Evolutionary conservation across 345 rosid genomes (phyloP), one percentile per base, ranked within the genome.

Genomic region (Brassica juncea): DNA sequence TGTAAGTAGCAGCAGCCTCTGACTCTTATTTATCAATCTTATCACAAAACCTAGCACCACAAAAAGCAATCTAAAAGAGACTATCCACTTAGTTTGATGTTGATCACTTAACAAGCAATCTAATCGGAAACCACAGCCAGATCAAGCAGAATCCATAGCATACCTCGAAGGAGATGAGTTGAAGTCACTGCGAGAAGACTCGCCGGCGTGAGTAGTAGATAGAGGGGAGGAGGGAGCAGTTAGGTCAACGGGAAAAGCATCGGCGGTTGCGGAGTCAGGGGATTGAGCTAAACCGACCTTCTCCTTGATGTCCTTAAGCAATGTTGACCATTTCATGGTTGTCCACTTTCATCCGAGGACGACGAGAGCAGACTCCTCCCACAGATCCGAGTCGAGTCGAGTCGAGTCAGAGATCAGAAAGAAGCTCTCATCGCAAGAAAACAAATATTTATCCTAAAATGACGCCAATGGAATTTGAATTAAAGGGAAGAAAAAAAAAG

Each of bases 301-400:
- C 87, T 91, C 98, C 89, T 87, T 93, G 52, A 95, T 88, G 84
- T 95, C 99, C 91, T 95, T 91, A 83, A 95, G 94, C 97, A 95
- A 87, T 84, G 98, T 80, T 80, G 76, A 88, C 99, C 99, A 95
- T 95, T 93, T 95, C 99, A 95, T 95, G 82, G 89, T 92, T 88
- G 65, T 81, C 83, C 81, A 74, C 83, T 70, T 79, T 88, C 97
- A 82, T 78, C 82, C 84, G 76, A 71, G 75, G 75, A 74, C 72
- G 42, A 67, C 49, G 21, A 54, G 89, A 86, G 84, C 87, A 55
- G 74, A 75, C 77, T 69, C 19, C 57, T 6, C 0, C 57, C 16
- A 0, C 23, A 54, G 58, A 82, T 82, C 82, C 68, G 57, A 62
- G 77, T 82, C 84, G 85, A 82, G 77, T 82, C 84, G 85, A 82